Conservation (phyloP, 129 eudicot species). For the Mikania micrantha region DNA sequence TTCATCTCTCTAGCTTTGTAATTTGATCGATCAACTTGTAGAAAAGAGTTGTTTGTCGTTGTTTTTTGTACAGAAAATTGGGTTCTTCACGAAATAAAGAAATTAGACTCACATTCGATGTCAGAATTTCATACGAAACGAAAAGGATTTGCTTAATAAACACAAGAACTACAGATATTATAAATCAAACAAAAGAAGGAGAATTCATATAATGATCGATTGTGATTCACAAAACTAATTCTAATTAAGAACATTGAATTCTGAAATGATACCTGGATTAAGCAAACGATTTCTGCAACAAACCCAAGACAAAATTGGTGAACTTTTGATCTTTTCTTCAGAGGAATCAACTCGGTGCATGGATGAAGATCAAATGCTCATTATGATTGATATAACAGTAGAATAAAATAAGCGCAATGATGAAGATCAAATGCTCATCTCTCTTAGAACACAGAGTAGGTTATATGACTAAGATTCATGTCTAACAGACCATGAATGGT, state of each 20-base stretch:
- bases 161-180: no score
- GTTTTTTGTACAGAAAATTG: constrained; percentile 40
- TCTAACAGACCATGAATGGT: no score
- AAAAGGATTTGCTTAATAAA: neutral
- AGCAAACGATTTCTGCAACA: neutral
- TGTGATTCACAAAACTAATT: neutral
- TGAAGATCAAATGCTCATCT: no score
- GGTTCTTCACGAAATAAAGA: constrained; percentile 46
- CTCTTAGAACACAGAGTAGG: no score
- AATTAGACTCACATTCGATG: constrained; percentile 11
- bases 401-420: no score
- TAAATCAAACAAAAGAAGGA: neutral
- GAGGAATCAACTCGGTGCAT: neutral
- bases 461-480: no score
- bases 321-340: no score
- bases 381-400: no score
- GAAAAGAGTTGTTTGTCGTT: constrained; percentile 22
- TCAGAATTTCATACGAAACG: neutral
- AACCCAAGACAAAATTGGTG: no score
- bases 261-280: neutral
- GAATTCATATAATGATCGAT: neutral
- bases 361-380: constrained; percentile 11
- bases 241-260: neutral
- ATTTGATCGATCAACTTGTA: neutral
- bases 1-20: constrained; percentile 3